Evolutionary conservation across 2,329 filamentous ascomycete genomes (phyloP).

Genomic region (Parasarocladium wereldwijsianum): DNA sequence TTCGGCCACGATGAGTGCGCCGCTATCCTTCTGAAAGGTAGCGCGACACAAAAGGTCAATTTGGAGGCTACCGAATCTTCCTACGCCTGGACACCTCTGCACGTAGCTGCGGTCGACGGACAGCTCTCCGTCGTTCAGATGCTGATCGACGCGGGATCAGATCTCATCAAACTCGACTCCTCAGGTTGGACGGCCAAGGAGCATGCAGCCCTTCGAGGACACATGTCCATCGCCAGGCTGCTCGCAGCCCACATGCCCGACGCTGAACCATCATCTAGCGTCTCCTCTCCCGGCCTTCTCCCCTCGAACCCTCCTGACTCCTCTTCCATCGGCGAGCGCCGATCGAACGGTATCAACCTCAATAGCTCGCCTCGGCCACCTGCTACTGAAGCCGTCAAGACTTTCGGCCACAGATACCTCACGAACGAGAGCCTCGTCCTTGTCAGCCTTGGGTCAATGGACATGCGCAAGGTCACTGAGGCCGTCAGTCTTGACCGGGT

Average conservation of each 20-base stretch:
- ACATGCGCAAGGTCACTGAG: conserved; percentile 66
- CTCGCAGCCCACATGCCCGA: conserved; percentile 38
- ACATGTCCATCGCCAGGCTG: conserved; percentile 63
- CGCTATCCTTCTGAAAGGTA: conserved; percentile 57
- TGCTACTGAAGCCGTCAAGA: conserved; percentile 75
- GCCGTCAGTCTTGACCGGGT: conserved; percentile 82
- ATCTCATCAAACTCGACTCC: conserved; percentile 60
- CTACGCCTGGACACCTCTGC: conserved; percentile 91
- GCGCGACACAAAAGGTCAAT: conserved; percentile 54
- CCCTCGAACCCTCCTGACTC: conserved; percentile 22
- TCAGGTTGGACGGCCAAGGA: conserved; percentile 93
- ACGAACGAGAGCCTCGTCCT: conserved; percentile 79
- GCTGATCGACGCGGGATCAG: conserved; percentile 63
- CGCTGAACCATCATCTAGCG: conserved; percentile 14
- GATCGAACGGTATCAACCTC: conserved; percentile 35
- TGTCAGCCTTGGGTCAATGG: conserved; percentile 89
- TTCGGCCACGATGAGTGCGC: conserved; percentile 77
- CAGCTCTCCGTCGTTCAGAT: conserved; percentile 61
- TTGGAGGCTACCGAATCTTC: conserved; percentile 67
- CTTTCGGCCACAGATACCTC: conserved; percentile 90
- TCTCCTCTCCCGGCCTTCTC: conserved; percentile 8
- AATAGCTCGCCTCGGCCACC: conserved; percentile 25
- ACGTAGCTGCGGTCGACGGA: conserved; percentile 84
- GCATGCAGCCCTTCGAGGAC: conserved; percentile 79
- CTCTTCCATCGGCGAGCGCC: conserved; percentile 47